Evolutionary conservation across 345 rosid genomes (phyloP).

Genomic region (Anacardium occidentale): DNA sequence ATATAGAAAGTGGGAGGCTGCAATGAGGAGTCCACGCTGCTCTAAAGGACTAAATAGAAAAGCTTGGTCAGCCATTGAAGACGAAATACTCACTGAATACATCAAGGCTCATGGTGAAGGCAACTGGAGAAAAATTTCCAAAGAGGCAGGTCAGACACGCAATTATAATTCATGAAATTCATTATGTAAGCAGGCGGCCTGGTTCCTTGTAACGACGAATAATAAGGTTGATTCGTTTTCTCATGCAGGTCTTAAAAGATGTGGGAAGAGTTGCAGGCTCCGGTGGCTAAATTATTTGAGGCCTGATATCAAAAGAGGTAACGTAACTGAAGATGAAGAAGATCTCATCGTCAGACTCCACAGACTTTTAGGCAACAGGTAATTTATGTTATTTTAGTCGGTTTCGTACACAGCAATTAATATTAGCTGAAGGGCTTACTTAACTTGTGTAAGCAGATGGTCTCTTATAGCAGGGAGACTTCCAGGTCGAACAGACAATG

Average conservation of each 20-base stretch:
- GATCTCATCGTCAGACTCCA: conserved; percentile 49
- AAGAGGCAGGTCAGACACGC: conserved; percentile 23
- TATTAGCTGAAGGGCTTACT: neutral
- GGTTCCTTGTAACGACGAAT: too few species aligned
- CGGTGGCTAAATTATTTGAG: conserved; percentile 43
- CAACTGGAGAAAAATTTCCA: conserved; percentile 42
- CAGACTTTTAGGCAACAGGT: conserved; percentile 46
- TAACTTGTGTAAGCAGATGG: conserved; percentile 19
- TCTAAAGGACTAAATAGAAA: conserved; percentile 38
- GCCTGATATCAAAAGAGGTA: conserved; percentile 48
- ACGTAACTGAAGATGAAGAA: conserved; percentile 38
- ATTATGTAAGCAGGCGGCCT: too few species aligned
- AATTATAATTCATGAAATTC: too few species aligned
- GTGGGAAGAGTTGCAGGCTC: conserved; percentile 49
- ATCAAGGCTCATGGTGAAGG: conserved; percentile 41
- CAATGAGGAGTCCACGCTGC: conserved; percentile 41
- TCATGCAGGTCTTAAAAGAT: conserved; percentile 34
- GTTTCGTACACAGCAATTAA: too few species aligned
- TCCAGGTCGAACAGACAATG: conserved; percentile 45
- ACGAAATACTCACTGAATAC: conserved; percentile 35
- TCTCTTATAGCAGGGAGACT: conserved; percentile 36
- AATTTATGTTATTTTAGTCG: too few species aligned
- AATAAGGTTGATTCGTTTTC: too few species aligned
- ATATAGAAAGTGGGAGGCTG: neutral
- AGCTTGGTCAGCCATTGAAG: conserved; percentile 45